phyloP scores from a whole-genome alignment of 106 monocot genomes.

The Allium sativum region DNA sequence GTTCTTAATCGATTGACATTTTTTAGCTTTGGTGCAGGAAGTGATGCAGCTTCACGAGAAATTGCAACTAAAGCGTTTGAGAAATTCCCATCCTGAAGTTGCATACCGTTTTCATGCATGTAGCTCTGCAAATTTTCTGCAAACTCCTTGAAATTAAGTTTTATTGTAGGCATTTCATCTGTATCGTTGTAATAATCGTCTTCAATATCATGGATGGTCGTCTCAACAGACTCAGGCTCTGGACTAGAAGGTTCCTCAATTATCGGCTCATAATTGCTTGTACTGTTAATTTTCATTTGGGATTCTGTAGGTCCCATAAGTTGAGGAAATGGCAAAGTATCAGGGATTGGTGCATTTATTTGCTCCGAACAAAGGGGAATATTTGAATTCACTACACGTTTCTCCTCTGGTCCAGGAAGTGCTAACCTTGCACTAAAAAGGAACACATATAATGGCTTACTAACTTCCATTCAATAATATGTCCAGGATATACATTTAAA shows the following conservation, averaged over 20 bases:
- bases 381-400: slow-evolving; percentile 25
- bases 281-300: not conserved
- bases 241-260: slow-evolving; percentile 56
- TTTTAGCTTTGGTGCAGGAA: slow-evolving; percentile 49
- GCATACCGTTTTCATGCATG: slow-evolving; percentile 36
- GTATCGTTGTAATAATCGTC: slow-evolving; percentile 52
- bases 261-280: slow-evolving; percentile 39
- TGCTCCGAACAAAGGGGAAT: slow-evolving; percentile 9
- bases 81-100: slow-evolving; percentile 28
- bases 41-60: slow-evolving; percentile 26
- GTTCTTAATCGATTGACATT: slow-evolving; percentile 51
- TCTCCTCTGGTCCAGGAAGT: slow-evolving; percentile 58
- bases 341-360: not conserved
- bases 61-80: slow-evolving; percentile 56
- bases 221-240: slow-evolving; percentile 35
- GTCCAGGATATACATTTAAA: not conserved
- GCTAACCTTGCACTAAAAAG: slow-evolving; percentile 56
- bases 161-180: slow-evolving; percentile 61
- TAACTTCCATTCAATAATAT: not conserved
- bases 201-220: slow-evolving; percentile 40
- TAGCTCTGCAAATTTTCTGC: slow-evolving; percentile 42
- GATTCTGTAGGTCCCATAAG: slow-evolving; percentile 14
- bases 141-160: slow-evolving; percentile 40
- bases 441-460: not conserved
- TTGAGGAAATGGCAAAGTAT: slow-evolving; percentile 21